Evolutionary conservation across 2,329 filamentous ascomycete genomes (phyloP), one percentile per base, ranked within the genome.

Genomic region (Cercospora sesami): DNA sequence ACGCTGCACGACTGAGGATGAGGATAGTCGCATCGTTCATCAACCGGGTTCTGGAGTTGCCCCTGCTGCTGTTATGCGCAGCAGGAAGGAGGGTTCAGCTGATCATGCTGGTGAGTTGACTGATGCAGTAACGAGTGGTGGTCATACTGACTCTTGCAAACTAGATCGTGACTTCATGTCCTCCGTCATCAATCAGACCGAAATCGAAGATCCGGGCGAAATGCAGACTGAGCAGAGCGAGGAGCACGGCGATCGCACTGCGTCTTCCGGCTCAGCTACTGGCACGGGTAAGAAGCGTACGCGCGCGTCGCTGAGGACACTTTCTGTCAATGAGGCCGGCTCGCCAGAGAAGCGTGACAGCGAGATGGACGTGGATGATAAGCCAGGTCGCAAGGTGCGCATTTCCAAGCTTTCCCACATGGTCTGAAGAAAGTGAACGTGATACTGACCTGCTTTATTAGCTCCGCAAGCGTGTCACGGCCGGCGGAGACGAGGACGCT

Each of bases 161-260:
- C 4, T 18, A 74, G 73, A 70, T n/a, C 74, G 73, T 30, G 75
- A 75, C 69, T 76, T 75, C 67, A 57, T 75, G 18, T 75, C 74
- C 12, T 70, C 68, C 5, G 67, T 75, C 36, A 62, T 74, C 23
- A 73, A 73, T 45, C 64, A 60, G 23, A 30, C 51, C 10, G 58
- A 61, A 12, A 26, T 60, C 16, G 30, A 36, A 0, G 21, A 33
- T 6, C 16, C 60, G 4, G 60, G 51, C 39, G 42, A 59, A 26
- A 21, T 59, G 55, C 55, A 59, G 18, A 33, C 69, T 6, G 61
- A 60, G 16, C 60, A 33, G 1, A 12, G 9, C 0, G 61, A 65
- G 6, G 45, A 65, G 6, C 33, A 28, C 1, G 51, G 12, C 8
- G n/a, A 16, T 7, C 21, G 31, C 31, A 36, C 12, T 31, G 66